Base-by-base conservation (phyloP, 2,329 filamentous ascomycete species). In the Elsinoe ampelina region DNA sequence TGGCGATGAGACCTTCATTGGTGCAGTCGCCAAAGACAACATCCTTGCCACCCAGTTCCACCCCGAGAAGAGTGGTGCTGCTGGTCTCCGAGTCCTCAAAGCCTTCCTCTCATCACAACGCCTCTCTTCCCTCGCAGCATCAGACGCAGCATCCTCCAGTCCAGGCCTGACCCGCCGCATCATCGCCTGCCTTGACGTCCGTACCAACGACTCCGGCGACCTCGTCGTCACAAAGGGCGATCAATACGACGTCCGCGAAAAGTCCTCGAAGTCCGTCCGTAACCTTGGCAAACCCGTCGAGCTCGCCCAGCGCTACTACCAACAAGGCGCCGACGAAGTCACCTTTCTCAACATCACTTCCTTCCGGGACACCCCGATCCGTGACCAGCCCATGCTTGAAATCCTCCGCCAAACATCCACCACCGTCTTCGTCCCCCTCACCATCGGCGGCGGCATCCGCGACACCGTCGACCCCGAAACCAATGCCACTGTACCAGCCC, bases 291-390 rank as follows among this genome's bases (percentile, higher is more conserved):
- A 98, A 73, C 93, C 93, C 1, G 91, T 98, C 50, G 90, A 95
- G 62, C 87, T 98, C 81, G 93, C 93, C 7, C 83, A 83, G 72
- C 84, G 82, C 66, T 98, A 98, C 77, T 98, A 97, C 76, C 86
- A 95, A 67, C 89, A 95, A 73, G 93, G 93, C 59, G 91, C 93
- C 11, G 93, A 98, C 72, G 93, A 98, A 73, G 82, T 98, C 57
- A 95, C 92, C 0, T 98, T 98, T 72, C 80, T 98, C 63, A 98
- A 98, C 78, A 98, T 98, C 68, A 98, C 92, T 1, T 93, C 87
- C 17, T 98, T 98, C 80, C 85, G 93, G 60, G 93, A 97, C 75
- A 95, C 90, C 62, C 93, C 93, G 6, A 73, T 97, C 11, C 88
- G 85, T 62, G 93, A 98, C 73, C 77, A 91, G 2, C 93, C 93